phyloP scores from a whole-genome alignment of 768 basidiomycete genomes.

The Suillus placidus region DNA sequence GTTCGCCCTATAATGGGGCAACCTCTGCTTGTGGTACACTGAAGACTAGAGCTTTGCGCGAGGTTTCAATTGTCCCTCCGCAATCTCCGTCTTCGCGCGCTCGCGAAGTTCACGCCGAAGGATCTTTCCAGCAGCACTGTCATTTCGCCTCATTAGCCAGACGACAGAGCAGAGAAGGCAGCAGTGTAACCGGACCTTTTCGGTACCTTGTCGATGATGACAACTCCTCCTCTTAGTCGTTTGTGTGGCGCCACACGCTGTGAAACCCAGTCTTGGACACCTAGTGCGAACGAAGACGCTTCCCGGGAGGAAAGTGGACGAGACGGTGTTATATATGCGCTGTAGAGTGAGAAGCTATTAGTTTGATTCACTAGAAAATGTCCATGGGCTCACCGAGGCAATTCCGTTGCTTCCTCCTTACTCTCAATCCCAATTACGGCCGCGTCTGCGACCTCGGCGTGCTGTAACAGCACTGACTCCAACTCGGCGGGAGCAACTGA shows the following conservation, averaged over 20 bases:
- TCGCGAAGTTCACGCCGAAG: constrained; percentile 76
- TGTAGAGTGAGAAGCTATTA: constrained; percentile 22
- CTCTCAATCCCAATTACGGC: constrained; percentile 80
- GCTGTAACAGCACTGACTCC: constrained; percentile 72
- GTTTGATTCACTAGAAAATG: not conserved
- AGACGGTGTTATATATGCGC: constrained; percentile 58
- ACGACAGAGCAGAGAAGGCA: not conserved
- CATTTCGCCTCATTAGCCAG: constrained; percentile 9
- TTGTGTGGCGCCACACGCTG: constrained; percentile 77
- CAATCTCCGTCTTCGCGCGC: constrained; percentile 57
- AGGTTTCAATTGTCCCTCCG: constrained; percentile 25
- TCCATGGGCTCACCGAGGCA: constrained; percentile 58
- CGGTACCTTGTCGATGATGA: constrained; percentile 52
- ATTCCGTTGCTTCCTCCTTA: constrained; percentile 73
- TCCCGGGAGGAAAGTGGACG: constrained; percentile 24
- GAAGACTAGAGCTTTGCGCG: constrained; percentile 20
- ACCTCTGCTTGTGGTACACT: too few relatives aligned
- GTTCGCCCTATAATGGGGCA: not conserved
- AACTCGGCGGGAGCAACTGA: constrained; percentile 86
- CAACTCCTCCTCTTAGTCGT: constrained; percentile 72
- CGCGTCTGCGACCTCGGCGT: constrained; percentile 75
- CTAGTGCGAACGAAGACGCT: constrained; percentile 40
- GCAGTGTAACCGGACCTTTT: constrained; percentile 25
- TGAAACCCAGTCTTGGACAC: constrained; percentile 69
- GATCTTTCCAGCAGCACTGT: constrained; percentile 86